Base-by-base conservation (phyloP, 1,284 basidiomycete species). In the Exsudoporus floridanus region DNA sequence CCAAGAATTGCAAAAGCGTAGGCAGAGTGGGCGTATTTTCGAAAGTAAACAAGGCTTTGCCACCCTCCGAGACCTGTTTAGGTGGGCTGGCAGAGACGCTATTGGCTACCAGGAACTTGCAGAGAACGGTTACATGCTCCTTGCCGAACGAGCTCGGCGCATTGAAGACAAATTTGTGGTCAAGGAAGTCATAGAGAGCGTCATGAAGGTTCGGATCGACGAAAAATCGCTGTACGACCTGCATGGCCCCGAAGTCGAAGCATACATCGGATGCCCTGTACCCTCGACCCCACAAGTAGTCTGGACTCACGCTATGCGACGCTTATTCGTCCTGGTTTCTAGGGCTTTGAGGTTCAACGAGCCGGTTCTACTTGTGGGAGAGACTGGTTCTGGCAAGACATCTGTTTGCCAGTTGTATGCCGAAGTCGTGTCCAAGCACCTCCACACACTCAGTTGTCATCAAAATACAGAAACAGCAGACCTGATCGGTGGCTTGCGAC, bases 381-480 rank as follows among this genome's bases (percentile, higher is more conserved):
- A 99, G 73, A 99, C 97, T 0, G 97, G 97, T 25, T 91, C 91
- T 4, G 97, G 97, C 8, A 99, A 99, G 74, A 99, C 97, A 0
- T 96, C 94, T 0, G 90, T 98, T 21, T 98, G 96, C 65, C 94
- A 99, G 67, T 76, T 95, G 7, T 88, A 92, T 55, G 90, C 95
- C 0, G 77, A 84, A 43, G 84, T 85, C 4, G 75, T 84, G 25
- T 74, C 74, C 30, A 84, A 84, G 60, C 74, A 73, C 36, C 76
- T 99, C 16, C 77, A 89, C 60, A 80, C 84, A 7, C 83, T 99
- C 62, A 98, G 93, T 65, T 99, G 96, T 66, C 97, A 99, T 70
- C 95, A 98, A 70, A 99, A 98, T 67, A 99, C 96, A n/a, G 97
- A 99, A 73, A 97, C 96, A 0, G 93, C 96, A 8, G 97, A 99